These are phyloP conservation scores for Fusarium graminum DNA, from an alignment of 2,329 filamentous ascomycete species.

Conservation along the genomic window DNA sequence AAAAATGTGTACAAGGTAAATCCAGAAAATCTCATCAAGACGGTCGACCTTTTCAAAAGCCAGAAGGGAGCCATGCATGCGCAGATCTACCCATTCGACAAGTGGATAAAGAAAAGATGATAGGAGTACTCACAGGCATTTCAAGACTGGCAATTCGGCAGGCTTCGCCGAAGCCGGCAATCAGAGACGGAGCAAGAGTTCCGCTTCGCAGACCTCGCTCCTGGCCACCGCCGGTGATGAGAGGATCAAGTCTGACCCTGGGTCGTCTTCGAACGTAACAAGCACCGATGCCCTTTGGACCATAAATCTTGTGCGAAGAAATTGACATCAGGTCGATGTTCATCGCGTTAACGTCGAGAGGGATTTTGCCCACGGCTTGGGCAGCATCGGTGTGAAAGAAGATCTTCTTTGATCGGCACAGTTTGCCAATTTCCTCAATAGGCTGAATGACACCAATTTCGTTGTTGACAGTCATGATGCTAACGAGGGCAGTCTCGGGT, in stretches of 20 bases:
- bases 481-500: conserved; percentile 91
- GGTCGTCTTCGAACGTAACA: conserved; percentile 95
- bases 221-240: conserved; percentile 96
- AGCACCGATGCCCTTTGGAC: conserved; percentile 95
- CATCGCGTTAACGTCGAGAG: conserved; percentile 96
- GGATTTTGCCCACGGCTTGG: conserved; percentile 98
- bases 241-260: conserved; percentile 91
- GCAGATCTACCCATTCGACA: conserved; percentile 80
- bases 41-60: conserved; percentile 69
- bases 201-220: conserved; percentile 95
- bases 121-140: conserved; percentile 77
- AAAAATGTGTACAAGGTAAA: conserved; percentile 22
- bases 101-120: conserved; percentile 37
- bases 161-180: conserved; percentile 95
- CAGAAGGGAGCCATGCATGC: conserved; percentile 93
- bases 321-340: conserved; percentile 99
- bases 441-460: conserved; percentile 99
- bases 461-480: conserved; percentile 99
- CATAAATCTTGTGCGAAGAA: conserved; percentile 98
- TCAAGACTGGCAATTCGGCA: conserved; percentile 92
- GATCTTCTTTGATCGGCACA: conserved; percentile 91
- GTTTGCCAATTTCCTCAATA: conserved; percentile 89
- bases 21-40: conserved; percentile 77
- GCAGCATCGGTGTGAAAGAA: conserved; percentile 99
- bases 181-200: conserved; percentile 88